A percentile compares a stretch with the other conserved stretches of the same genome.
phyloP scores from a whole-genome alignment of 768 basidiomycete species.

The Austroboletus festivus region DNA sequence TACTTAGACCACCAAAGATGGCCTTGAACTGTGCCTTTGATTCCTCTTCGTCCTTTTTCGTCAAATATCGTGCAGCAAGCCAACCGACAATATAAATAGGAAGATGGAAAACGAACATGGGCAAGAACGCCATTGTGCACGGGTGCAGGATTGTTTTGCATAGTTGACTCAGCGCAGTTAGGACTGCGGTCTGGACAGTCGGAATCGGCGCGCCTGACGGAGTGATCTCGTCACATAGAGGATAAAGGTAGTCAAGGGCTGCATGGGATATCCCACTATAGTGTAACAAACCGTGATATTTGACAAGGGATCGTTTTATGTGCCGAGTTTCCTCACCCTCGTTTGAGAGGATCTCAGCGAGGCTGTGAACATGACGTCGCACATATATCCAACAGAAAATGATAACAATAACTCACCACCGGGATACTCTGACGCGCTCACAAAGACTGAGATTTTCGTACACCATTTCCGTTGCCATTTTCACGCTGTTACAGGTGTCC shows the following conservation, averaged over 20 bases:
- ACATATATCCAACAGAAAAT: neutral
- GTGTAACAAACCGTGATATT: constrained; percentile 55
- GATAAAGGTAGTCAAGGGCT: constrained; percentile 41
- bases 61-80: constrained; percentile 43
- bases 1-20: constrained; percentile 46
- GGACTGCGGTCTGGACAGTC: constrained; percentile 31
- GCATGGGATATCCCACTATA: constrained; percentile 50
- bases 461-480: constrained; percentile 55
- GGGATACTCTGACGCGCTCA: constrained; percentile 52
- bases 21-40: constrained; percentile 70
- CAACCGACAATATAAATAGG: constrained; percentile 55
- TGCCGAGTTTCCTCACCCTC: constrained; percentile 12
- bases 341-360: constrained; percentile 21
- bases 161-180: constrained; percentile 34
- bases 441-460: constrained; percentile 49
- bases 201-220: constrained; percentile 9
- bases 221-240: constrained; percentile 27
- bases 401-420: constrained; percentile 43
- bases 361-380: constrained; percentile 7
- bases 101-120: constrained; percentile 48
- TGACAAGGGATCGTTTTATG: constrained; percentile 46
- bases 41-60: constrained; percentile 55
- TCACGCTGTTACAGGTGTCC: constrained; percentile 59
- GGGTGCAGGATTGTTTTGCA: constrained; percentile 41
- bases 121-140: constrained; percentile 39